Conservation (phyloP, 352 stramenopile genomes). For the Pseudoperonospora humuli region DNA sequence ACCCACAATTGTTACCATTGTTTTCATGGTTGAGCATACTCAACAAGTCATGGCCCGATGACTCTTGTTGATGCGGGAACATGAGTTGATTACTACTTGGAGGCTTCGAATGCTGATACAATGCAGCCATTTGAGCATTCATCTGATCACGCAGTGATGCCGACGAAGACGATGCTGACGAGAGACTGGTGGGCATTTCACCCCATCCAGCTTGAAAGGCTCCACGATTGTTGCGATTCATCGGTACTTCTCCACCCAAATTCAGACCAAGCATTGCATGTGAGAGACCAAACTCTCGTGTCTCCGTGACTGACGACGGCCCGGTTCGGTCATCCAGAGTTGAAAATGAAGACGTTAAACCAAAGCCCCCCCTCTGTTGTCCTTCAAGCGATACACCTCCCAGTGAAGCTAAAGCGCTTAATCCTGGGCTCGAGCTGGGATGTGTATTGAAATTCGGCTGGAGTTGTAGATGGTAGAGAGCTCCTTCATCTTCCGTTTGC, state of each 20-base stretch:
- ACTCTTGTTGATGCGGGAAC: slow-evolving; percentile 25
- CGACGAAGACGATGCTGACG: slow-evolving; percentile 21
- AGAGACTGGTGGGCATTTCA: slow-evolving; percentile 7
- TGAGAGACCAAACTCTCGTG: slow-evolving; percentile 29
- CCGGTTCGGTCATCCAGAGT: slow-evolving; percentile 2
- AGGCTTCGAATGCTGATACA: slow-evolving; percentile 40
- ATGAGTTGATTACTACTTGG: slow-evolving; percentile 10
- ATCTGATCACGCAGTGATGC: slow-evolving; percentile 52
- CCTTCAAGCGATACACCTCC: slow-evolving; percentile 15
- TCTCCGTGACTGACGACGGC: slow-evolving; percentile 9
- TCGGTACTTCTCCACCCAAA: slow-evolving; percentile 12
- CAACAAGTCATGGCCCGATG: slow-evolving; percentile 31
- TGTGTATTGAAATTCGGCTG: slow-evolving; percentile 18
- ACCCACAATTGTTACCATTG: slow-evolving; percentile 9
- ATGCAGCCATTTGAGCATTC: slow-evolving; percentile 71
- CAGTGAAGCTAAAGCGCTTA: slow-evolving; percentile 14
- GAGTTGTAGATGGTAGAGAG: slow-evolving; percentile 37
- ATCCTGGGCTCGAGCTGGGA: not conserved
- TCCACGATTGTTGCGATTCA: slow-evolving; percentile 4
- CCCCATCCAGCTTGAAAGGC: slow-evolving; percentile 5
- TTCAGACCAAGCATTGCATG: slow-evolving; percentile 37
- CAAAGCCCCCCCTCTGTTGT: slow-evolving; percentile 12
- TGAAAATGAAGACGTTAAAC: slow-evolving; percentile 8
- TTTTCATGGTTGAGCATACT: slow-evolving; percentile 26
- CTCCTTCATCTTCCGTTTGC: slow-evolving; percentile 4